Evolutionary conservation across 2,329 filamentous ascomycete genomes (phyloP), one percentile per base, ranked within the genome.

Genomic region (Exophiala viscosa): DNA sequence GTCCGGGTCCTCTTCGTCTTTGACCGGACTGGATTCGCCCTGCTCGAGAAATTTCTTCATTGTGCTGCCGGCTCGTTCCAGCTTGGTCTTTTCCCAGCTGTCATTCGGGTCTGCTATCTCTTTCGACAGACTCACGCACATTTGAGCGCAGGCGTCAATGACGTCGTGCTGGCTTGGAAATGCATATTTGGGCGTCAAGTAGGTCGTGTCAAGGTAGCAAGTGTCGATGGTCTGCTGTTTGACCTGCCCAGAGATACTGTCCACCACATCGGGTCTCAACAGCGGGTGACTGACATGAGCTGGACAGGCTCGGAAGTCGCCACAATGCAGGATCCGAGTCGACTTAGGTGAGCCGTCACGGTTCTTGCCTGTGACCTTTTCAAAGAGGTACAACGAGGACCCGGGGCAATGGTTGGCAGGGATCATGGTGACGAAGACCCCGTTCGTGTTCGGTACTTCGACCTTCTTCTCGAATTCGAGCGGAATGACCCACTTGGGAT

Each of bases 191-290:
- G 93, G 93, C 59, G 93, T 96, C 9, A 99, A 79, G 67, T 99
- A 99, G 0, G 93, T 99, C 0, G 93, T 99, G 67, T 99, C 93
- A 7, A 99, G 82, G 67, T 99, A 99, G 73, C 93, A 97, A 23
- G 92, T 84, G 65, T 99, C 92, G 49, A 99, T 90, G 64, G 86
- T 89, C 66, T 97, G 93, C 64, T 93, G 87, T 53, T 77, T 84
- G 1, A 74, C 75, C 67, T 87, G 87, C 1, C 89, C 88, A 0
- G 83, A 85, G 7, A 87, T 73, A 2, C 79, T 74, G 62, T 96
- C 88, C 13, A 85, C 63, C 0, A 85, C 75, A 18, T 95, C 83
- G 0, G 93, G 90, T 59, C 83, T 84, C 3, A 99, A 76, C 0
- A 93, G 77, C 1, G 90, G 87, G 70, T 99, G 93, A 36, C 81